These are phyloP conservation scores for Aureobasidium uvarum DNA, from an alignment of 2,329 filamentous ascomycete genomes.

Conservation along the genomic window DNA sequence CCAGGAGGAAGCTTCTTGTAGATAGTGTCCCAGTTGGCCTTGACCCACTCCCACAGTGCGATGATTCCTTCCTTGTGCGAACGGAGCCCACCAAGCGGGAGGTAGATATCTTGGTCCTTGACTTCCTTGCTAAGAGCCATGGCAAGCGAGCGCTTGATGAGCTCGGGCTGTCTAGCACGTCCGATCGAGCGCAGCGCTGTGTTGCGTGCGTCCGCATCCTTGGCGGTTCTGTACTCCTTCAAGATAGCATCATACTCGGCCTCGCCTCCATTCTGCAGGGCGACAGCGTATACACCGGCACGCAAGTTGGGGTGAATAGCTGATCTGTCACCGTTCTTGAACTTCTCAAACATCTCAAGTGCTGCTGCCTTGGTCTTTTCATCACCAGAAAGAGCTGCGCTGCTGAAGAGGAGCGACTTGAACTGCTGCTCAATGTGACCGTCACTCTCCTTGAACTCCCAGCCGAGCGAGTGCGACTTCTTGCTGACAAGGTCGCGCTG, in stretches of 20 bases:
- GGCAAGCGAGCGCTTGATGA: conserved; percentile 77
- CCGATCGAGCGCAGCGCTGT: conserved; percentile 82
- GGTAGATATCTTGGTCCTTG: conserved; percentile 92
- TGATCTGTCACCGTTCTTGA: conserved; percentile 70
- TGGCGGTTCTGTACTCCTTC: conserved; percentile 70
- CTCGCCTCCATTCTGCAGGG: conserved; percentile 76
- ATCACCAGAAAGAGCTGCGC: conserved; percentile 77
- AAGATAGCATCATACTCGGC: conserved; percentile 81
- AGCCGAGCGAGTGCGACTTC: conserved; percentile 84
- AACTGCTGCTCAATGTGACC: conserved; percentile 92
- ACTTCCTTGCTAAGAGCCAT: conserved; percentile 76
- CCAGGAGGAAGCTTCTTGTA: conserved; percentile 80
- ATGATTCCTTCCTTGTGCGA: conserved; percentile 74
- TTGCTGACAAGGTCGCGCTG: conserved; percentile 72
- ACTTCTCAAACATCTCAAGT: conserved; percentile 87
- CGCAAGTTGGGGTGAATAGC: conserved; percentile 92
- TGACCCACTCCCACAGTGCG: conserved; percentile 79
- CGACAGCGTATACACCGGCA: conserved; percentile 80
- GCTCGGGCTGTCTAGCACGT: conserved; percentile 69
- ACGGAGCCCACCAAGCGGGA: conserved; percentile 77
- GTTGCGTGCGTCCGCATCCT: conserved; percentile 84
- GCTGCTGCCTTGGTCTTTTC: conserved; percentile 73
- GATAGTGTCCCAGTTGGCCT: conserved; percentile 82
- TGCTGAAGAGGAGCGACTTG: conserved; percentile 86
- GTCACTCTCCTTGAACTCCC: conserved; percentile 80